Evolutionary conservation across 2,329 filamentous ascomycete species (phyloP).

Genomic region (Beauveria sp.): DNA sequence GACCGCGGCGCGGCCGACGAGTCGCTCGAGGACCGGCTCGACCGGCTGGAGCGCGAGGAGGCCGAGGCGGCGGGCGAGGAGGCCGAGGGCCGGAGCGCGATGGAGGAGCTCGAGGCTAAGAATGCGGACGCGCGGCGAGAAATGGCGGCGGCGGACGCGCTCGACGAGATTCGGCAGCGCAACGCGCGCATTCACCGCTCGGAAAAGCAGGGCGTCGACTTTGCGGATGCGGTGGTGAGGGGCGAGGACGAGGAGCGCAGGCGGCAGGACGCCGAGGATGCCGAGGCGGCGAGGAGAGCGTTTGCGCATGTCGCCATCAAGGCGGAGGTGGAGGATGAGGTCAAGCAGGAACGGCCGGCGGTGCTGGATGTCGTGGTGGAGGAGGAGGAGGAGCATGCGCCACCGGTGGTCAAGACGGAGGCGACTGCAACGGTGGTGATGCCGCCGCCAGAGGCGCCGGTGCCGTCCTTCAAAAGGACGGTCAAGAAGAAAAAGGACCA

Average conservation of each 20-base stretch:
- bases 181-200: conserved; percentile 83
- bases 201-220: conserved; percentile 58
- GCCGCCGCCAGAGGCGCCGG: conserved; percentile 32
- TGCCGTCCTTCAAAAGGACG: conserved; percentile 65
- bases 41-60: conserved; percentile 73
- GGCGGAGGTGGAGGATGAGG: too few species aligned
- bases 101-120: conserved; percentile 92
- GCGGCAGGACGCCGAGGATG: conserved; percentile 71
- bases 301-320: conserved; percentile 45
- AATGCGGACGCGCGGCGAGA: conserved; percentile 87
- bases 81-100: conserved; percentile 67
- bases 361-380: conserved; percentile 39
- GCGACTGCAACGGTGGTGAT: conserved; percentile 15
- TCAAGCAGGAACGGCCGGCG: conserved; percentile 26
- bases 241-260: conserved; percentile 52
- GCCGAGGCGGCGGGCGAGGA: conserved; percentile 53
- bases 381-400: conserved; percentile 29
- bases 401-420: conserved; percentile 11
- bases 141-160: conserved; percentile 91
- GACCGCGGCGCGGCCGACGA: conserved; percentile 56
- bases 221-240: conserved; percentile 46
- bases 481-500: conserved; percentile 85
- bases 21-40: conserved; percentile 79
- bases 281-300: conserved; percentile 69
- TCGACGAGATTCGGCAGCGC: conserved; percentile 87